A percentile compares a stretch with the other conserved stretches of the same genome.
These are phyloP conservation scores for Aspergillus diversus DNA, from an alignment of 495 filamentous ascomycete genomes.

Conservation along the genomic window DNA sequence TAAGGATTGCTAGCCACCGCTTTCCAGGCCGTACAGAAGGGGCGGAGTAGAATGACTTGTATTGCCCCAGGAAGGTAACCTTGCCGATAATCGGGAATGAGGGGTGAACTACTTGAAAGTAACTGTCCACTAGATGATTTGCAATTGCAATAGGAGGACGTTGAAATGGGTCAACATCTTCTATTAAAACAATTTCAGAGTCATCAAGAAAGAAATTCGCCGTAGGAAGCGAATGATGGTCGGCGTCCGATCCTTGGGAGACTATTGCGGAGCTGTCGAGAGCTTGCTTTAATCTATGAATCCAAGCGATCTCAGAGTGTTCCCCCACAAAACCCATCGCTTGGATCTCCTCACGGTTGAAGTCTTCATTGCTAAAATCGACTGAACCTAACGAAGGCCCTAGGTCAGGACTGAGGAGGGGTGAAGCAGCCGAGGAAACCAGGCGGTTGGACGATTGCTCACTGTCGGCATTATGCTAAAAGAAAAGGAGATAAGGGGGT, in stretches of 20 bases:
- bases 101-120: slow-evolving; percentile 60
- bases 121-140: slow-evolving; percentile 55
- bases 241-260: slow-evolving; percentile 22
- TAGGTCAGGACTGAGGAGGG: slow-evolving; percentile 34
- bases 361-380: slow-evolving; percentile 62
- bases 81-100: slow-evolving; percentile 63
- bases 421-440: slow-evolving; percentile 17
- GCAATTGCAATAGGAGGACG: slow-evolving; percentile 55
- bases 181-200: slow-evolving; percentile 42
- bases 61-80: slow-evolving; percentile 45
- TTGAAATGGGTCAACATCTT: slow-evolving; percentile 49
- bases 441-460: slow-evolving; percentile 23
- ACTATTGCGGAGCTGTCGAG: slow-evolving; percentile 31
- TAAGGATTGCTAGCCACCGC: slow-evolving; percentile 62
- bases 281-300: slow-evolving; percentile 51
- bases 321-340: slow-evolving; percentile 65
- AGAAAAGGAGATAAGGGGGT: neutral
- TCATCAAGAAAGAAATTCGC: slow-evolving; percentile 63
- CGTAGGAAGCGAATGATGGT: slow-evolving; percentile 39
- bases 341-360: slow-evolving; percentile 55
- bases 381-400: slow-evolving; percentile 51
- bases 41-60: slow-evolving; percentile 41
- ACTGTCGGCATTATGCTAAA: slow-evolving; percentile 18
- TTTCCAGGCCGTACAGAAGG: slow-evolving; percentile 41
- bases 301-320: slow-evolving; percentile 65